Evolutionary conservation across 2,329 filamentous ascomycete species (phyloP).

Genomic region (Capronia americana): DNA sequence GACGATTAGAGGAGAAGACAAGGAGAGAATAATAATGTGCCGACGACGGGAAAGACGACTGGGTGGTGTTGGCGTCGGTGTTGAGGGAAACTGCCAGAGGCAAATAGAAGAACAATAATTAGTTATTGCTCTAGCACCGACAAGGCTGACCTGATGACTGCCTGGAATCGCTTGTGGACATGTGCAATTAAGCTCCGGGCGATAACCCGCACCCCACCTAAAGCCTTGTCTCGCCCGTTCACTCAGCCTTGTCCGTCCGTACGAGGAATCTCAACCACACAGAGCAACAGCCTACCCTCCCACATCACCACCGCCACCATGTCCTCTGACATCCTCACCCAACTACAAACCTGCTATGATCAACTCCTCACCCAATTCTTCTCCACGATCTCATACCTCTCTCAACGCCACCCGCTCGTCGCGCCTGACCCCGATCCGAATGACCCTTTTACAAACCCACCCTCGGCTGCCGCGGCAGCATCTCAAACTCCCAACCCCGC

Average conservation of each 20-base stretch:
- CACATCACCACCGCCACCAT: slow-evolving; percentile 22
- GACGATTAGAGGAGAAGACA: background rate
- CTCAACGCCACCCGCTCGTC: slow-evolving; percentile 53
- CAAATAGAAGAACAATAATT: slow-evolving; percentile 12
- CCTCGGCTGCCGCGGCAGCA: slow-evolving; percentile 29
- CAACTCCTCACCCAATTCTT: slow-evolving; percentile 61
- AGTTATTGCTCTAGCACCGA: slow-evolving; percentile 2
- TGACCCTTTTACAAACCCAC: slow-evolving; percentile 45
- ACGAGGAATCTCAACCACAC: background rate
- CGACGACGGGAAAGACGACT: background rate
- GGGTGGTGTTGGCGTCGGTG: background rate
- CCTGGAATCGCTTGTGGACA: background rate
- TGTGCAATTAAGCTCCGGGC: slow-evolving; percentile 9
- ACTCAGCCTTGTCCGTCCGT: background rate
- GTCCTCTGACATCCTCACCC: slow-evolving; percentile 54
- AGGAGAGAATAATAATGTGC: background rate
- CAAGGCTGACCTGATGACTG: slow-evolving; percentile 22
- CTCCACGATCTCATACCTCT: slow-evolving; percentile 57
- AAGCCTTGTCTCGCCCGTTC: slow-evolving; percentile 2
- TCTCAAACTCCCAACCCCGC: slow-evolving; percentile 42
- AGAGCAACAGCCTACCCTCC: background rate
- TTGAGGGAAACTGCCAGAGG: slow-evolving; percentile 16
- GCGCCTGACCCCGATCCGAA: slow-evolving; percentile 45
- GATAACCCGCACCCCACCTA: background rate
- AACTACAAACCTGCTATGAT: slow-evolving; percentile 59